phyloP scores from a whole-genome alignment of 139 green algal genomes.

The Bryopsis sp. region DNA sequence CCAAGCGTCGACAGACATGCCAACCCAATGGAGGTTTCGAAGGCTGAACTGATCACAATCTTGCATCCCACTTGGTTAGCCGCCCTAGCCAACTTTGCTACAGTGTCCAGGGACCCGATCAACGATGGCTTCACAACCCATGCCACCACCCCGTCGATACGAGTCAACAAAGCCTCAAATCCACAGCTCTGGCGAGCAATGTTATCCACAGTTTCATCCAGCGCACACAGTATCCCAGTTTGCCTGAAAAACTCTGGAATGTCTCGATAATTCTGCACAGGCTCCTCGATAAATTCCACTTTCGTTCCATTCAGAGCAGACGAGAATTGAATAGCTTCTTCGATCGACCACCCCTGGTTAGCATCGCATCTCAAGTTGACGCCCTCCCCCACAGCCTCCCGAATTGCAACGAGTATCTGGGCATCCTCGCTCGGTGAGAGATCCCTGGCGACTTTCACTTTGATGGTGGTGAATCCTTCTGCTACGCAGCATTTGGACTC shows the following conservation, averaged over 20 bases:
- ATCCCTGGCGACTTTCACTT: conserved; percentile 74
- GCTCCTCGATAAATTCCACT: conserved; percentile 82
- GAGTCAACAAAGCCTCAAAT: too few relatives aligned
- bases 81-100: conserved; percentile 29
- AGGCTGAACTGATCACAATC: conserved; percentile 64
- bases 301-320: background rate
- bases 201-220: background rate
- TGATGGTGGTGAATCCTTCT: conserved; percentile 55
- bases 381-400: conserved; percentile 39
- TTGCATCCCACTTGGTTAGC: conserved; percentile 28
- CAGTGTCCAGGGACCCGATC: conserved; percentile 58
- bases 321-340: conserved; percentile 55
- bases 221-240: conserved; percentile 23
- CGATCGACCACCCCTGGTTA: conserved; percentile 75
- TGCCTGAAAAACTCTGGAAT: conserved; percentile 46
- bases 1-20: conserved; percentile 49
- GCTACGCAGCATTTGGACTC: conserved; percentile 22
- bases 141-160: conserved; percentile 39
- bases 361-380: conserved; percentile 76
- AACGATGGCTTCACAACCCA: conserved; percentile 72
- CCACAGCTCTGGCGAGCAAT: too few relatives aligned
- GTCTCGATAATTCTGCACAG: conserved; percentile 40
- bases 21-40: conserved; percentile 65
- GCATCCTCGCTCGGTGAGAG: conserved; percentile 56
- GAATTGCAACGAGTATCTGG: conserved; percentile 46